These are phyloP conservation scores for Penicillium paneum DNA, from an alignment of 2,329 filamentous ascomycete genomes.

Conservation along the genomic window DNA sequence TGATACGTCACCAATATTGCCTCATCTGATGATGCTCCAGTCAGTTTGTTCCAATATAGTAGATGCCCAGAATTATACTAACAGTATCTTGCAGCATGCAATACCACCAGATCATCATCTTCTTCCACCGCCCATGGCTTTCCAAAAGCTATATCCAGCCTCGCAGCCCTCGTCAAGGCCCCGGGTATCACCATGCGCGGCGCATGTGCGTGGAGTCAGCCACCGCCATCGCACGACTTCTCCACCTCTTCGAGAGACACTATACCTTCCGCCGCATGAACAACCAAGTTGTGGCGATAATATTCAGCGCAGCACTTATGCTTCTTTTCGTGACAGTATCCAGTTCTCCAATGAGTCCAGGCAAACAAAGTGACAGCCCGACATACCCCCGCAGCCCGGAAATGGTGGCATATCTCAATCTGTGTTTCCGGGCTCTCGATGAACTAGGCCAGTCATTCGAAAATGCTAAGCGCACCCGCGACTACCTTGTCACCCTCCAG, in stretches of 20 bases:
- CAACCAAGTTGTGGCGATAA: conserved; percentile 45
- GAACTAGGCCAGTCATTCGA: conserved; percentile 42
- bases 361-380: conserved; percentile 21
- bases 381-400: conserved; percentile 25
- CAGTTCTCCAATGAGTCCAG: conserved; percentile 26
- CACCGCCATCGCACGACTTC: conserved; percentile 39
- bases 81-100: conserved; percentile 35
- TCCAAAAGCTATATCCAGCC: conserved; percentile 45
- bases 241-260: conserved; percentile 41
- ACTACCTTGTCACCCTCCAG: conserved; percentile 39
- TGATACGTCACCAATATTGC: conserved; percentile 33
- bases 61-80: not conserved
- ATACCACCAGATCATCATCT: conserved; percentile 46
- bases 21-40: conserved; percentile 45
- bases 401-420: conserved; percentile 39
- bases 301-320: conserved; percentile 45
- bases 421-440: conserved; percentile 44
- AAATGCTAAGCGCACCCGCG: conserved; percentile 41
- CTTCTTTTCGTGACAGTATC: conserved; percentile 40
- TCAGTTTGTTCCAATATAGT: conserved; percentile 15
- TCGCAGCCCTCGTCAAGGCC: conserved; percentile 41
- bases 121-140: conserved; percentile 46
- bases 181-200: conserved; percentile 44
- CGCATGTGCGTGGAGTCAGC: conserved; percentile 45
- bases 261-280: conserved; percentile 46